Evolutionary conservation across 1,284 basidiomycete species (phyloP).

Genomic region (Leccinum huronense): DNA sequence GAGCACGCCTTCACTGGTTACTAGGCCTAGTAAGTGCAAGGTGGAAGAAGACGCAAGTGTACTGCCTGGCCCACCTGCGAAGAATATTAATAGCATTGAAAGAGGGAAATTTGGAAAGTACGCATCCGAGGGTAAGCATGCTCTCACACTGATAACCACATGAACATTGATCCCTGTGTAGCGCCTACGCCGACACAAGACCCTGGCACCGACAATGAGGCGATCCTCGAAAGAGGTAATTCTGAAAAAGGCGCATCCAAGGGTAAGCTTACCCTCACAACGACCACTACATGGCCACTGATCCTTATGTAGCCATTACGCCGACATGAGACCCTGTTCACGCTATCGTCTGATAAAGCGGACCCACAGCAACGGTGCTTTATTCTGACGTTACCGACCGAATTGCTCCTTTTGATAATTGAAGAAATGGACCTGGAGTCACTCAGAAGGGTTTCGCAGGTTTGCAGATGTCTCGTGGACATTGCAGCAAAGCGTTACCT

Average conservation of each 20-base stretch:
- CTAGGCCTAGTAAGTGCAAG: neutral
- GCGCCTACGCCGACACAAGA: too few species aligned
- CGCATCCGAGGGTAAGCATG: too few species aligned
- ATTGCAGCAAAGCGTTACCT: slow-evolving; percentile 4
- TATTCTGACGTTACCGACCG: neutral
- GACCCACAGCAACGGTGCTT: neutral
- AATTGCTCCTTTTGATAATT: neutral
- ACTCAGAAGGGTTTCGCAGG: slow-evolving; percentile 4
- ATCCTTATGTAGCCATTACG: neutral
- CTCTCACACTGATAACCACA: too few species aligned
- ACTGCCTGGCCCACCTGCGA: neutral
- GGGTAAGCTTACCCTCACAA: neutral
- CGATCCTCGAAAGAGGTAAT: neutral
- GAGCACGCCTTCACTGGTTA: too few species aligned
- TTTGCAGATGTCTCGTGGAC: slow-evolving; percentile 5
- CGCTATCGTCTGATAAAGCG: neutral
- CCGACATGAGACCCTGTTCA: neutral
- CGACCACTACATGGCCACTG: neutral
- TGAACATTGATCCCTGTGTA: too few species aligned
- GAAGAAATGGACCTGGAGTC: slow-evolving; percentile 7
- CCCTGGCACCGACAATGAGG: neutral
- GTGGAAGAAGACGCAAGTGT: neutral
- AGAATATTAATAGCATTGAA: neutral
- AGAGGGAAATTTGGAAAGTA: too few species aligned
- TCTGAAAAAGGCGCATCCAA: neutral